These are phyloP conservation scores for Puya raimondii DNA, from an alignment of 176 grass and related monocot species.

Conservation along the genomic window DNA sequence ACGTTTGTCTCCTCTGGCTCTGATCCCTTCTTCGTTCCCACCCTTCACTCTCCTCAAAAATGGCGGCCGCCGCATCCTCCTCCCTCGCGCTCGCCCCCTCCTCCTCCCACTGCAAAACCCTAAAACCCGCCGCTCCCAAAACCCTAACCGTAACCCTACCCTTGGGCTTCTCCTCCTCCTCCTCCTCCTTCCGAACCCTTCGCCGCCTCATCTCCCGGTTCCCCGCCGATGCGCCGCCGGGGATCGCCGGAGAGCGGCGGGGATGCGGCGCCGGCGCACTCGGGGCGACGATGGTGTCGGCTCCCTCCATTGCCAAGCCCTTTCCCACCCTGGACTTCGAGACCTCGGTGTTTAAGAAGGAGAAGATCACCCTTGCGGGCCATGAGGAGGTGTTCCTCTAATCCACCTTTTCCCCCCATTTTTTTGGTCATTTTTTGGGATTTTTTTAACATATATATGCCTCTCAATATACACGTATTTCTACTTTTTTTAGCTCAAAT, in stretches of 20 bases:
- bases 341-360: slow-evolving; percentile 79
- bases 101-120: slow-evolving; percentile 5
- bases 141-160: slow-evolving; percentile 30
- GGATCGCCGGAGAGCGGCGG: background rate
- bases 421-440: background rate
- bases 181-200: background rate
- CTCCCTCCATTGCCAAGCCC: slow-evolving; percentile 29
- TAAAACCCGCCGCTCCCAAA: slow-evolving; percentile 24
- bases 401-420: background rate
- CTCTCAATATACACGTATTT: background rate
- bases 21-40: background rate
- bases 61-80: slow-evolving; percentile 46
- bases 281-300: slow-evolving; percentile 38
- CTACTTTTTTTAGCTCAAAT: background rate
- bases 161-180: background rate
- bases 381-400: slow-evolving; percentile 55
- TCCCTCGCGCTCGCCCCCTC: slow-evolving; percentile 15
- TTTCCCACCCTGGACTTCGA: slow-evolving; percentile 72
- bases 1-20: background rate
- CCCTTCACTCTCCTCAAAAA: background rate
- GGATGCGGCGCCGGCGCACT: slow-evolving; percentile 18
- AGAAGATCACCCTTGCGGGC: slow-evolving; percentile 93
- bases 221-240: slow-evolving; percentile 2
- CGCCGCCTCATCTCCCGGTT: slow-evolving; percentile 13
- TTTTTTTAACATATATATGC: background rate